Base-by-base conservation (phyloP, 2,329 filamentous ascomycete species). In the Apiospora malaysiana region DNA sequence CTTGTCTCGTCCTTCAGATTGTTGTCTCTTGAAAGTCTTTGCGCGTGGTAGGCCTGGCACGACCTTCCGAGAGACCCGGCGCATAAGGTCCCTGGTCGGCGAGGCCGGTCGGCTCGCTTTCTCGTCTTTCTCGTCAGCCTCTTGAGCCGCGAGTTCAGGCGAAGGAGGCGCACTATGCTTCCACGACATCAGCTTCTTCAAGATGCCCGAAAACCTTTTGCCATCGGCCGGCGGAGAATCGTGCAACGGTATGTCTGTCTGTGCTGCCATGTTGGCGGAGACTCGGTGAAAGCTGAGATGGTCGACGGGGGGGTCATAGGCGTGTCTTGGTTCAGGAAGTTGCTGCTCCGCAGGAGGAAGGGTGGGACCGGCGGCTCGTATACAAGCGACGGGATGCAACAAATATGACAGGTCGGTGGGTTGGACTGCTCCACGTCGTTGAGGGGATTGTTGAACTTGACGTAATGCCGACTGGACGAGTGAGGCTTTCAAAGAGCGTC, bases 1-100 rank as follows among this genome's bases (percentile, higher is more conserved):
- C 77, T 90, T 91, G 75, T 93, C 90, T 75, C 94, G 88, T 73
- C 89, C 88, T 81, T 97, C 95, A 40, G 94, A 95, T 79, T 93
- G 89, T 80, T 95, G 94, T 76, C 94, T 89, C 81, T 91, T 92
- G 82, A 97, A 94, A 0, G 94, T 97, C 76, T 92, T 89, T 5
- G 91, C 85, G 67, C 94, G 89, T 49, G 94, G 93, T 47, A 97
- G 83, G 21, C 92, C 92, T 23, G 94, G 92, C 21, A 95, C 90
- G n/a, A 94, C 93, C 77, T 87, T 90, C 75, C 89, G 82, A 42
- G 84, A 84, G 72, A 82, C 79, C 72, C 85, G 84, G 69, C 83
- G 82, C 27, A 83, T 80, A 66, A 84, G 71, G 59, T 81, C 81
- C 27, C 79, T 77, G 49, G 69, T 72, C 16, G 74, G 71, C 21